A percentile compares a stretch with the other conserved stretches of the same genome.
phyloP scores from a whole-genome alignment of 805 yeast species.

The Kazachstania viticola region DNA sequence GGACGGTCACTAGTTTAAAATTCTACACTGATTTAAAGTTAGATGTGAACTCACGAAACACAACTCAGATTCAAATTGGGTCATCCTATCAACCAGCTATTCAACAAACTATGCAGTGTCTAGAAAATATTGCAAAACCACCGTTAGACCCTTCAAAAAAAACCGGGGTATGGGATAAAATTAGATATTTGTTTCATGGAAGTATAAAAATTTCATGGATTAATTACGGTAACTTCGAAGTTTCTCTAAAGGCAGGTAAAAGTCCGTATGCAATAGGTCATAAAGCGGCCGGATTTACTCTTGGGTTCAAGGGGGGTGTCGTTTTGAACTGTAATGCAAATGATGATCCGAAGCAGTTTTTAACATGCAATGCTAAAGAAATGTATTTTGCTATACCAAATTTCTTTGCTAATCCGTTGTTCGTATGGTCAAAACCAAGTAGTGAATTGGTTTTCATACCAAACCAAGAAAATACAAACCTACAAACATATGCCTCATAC shows the following conservation, averaged over 20 bases:
- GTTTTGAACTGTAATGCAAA: constrained; percentile 48
- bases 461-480: constrained; percentile 28
- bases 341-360: constrained; percentile 56
- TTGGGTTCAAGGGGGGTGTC: constrained; percentile 59
- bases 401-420: constrained; percentile 41
- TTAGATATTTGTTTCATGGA: constrained; percentile 69
- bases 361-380: constrained; percentile 49
- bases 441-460: constrained; percentile 36
- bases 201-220: constrained; percentile 41
- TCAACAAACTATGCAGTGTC: constrained; percentile 62
- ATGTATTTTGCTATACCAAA: constrained; percentile 70
- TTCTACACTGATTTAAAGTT: constrained; percentile 51
- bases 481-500: constrained; percentile 37
- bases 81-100: constrained; percentile 74
- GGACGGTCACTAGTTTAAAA: constrained; percentile 69
- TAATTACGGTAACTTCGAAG: constrained; percentile 39
- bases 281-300: constrained; percentile 61
- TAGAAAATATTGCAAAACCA: constrained; percentile 81
- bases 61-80: constrained; percentile 75
- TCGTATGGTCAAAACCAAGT: constrained; percentile 49
- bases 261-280: constrained; percentile 69
- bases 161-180: constrained; percentile 89
- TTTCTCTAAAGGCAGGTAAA: constrained; percentile 60
- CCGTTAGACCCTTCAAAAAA: constrained; percentile 79
- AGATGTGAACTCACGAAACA: constrained; percentile 39